Conservation (phyloP, 2,329 filamentous ascomycete species). For the Aspergillus felis region DNA sequence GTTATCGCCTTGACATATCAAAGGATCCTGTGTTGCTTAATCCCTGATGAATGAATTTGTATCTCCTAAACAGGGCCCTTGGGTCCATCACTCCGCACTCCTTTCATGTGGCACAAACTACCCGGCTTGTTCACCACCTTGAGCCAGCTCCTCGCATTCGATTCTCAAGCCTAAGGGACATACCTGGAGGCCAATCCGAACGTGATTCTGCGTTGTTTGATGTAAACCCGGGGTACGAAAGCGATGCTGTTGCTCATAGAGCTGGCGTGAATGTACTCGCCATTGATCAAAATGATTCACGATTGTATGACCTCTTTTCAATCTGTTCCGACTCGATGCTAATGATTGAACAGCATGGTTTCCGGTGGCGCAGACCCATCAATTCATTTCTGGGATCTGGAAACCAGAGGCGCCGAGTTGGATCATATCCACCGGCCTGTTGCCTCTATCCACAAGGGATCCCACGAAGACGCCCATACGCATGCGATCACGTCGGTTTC, state of each 20-base stretch:
- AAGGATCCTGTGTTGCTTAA: not conserved
- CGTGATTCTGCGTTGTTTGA: constrained; percentile 12
- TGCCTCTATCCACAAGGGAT: constrained; percentile 40
- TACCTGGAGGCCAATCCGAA: constrained; percentile 1
- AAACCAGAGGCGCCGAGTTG: constrained; percentile 51
- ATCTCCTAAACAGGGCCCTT: constrained; percentile 70
- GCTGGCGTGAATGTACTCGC: constrained; percentile 75
- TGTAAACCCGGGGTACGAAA: constrained; percentile 6
- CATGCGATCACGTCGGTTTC: constrained; percentile 46
- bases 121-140: constrained; percentile 65
- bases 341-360: constrained; percentile 55
- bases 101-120: constrained; percentile 63
- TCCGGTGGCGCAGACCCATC: constrained; percentile 84
- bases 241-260: constrained; percentile 57
- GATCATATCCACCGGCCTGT: constrained; percentile 52
- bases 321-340: constrained; percentile 1
- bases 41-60: constrained; percentile 67
- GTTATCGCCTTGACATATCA: not conserved
- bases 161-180: constrained; percentile 59
- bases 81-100: constrained; percentile 62
- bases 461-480: constrained; percentile 38
- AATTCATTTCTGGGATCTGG: constrained; percentile 83
- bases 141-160: constrained; percentile 62
- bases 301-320: constrained; percentile 51
- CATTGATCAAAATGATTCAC: constrained; percentile 76